These are phyloP conservation scores for Hemerocallis citrina DNA, from an alignment of 106 monocot genomes.

Conservation along the genomic window DNA sequence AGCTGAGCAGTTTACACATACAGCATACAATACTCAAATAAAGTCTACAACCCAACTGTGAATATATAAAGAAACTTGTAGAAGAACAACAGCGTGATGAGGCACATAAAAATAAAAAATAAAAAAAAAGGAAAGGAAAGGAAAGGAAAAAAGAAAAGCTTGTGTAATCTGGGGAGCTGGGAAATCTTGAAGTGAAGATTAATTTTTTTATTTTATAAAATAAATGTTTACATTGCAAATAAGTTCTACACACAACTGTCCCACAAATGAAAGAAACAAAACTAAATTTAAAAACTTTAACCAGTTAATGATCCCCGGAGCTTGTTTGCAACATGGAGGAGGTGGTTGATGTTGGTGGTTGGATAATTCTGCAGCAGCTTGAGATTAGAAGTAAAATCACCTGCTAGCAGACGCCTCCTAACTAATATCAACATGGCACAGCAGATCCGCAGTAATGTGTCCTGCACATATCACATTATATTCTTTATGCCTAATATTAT, in stretches of 20 bases:
- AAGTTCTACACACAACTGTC: conserved; percentile 5
- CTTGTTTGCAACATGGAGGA: conserved; percentile 25
- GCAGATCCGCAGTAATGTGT: conserved; percentile 21
- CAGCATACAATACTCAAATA: too few species aligned
- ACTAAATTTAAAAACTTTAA: conserved; percentile 1
- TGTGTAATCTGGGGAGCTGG: too few species aligned
- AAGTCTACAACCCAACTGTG: too few species aligned
- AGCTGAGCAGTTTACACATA: too few species aligned
- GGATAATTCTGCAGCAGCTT: conserved; percentile 29
- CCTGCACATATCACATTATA: conserved; percentile 9
- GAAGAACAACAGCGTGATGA: too few species aligned
- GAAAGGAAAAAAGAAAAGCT: too few species aligned
- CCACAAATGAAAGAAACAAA: background rate
- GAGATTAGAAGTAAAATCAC: conserved; percentile 26
- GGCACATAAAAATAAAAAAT: too few species aligned
- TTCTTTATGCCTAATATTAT: too few species aligned
- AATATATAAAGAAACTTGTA: too few species aligned
- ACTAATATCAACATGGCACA: conserved; percentile 30
- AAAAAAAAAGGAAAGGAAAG: too few species aligned
- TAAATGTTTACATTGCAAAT: background rate
- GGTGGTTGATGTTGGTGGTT: conserved; percentile 17
- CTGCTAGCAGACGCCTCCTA: conserved; percentile 16
- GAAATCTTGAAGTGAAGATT: too few species aligned
- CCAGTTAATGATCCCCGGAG: conserved; percentile 15
- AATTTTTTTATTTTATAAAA: too few species aligned